phyloP scores from a whole-genome alignment of 2,329 filamentous ascomycete genomes.

The Trichoderma semiorbis region DNA sequence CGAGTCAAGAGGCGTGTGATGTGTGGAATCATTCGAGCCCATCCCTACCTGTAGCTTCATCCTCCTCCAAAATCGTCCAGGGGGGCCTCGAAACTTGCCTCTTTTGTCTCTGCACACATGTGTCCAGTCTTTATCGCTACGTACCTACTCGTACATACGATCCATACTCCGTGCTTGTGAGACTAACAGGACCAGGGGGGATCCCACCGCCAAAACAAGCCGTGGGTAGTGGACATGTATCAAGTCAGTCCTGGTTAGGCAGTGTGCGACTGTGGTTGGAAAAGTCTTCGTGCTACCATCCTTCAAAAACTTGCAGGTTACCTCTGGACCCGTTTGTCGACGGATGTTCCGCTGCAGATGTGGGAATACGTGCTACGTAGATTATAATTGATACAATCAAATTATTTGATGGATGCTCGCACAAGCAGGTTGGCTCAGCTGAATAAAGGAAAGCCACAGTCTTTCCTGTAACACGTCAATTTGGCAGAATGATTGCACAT shows the following conservation, averaged over 20 bases:
- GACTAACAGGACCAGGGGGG: neutral
- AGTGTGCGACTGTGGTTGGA: neutral
- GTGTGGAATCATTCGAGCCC: constrained; percentile 2
- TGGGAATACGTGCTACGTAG: neutral
- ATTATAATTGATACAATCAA: neutral
- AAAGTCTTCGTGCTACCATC: neutral
- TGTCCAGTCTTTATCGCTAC: neutral
- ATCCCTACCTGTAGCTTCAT: neutral
- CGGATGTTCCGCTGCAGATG: constrained; percentile 3
- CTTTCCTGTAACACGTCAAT: neutral
- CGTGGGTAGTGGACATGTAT: neutral
- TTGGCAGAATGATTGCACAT: neutral
- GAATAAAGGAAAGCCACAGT: neutral
- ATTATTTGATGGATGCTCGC: neutral
- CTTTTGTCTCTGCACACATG: neutral
- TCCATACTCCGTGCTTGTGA: neutral
- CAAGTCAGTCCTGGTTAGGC: neutral
- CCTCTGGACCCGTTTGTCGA: neutral
- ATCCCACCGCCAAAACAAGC: constrained; percentile 8
- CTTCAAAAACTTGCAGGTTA: neutral
- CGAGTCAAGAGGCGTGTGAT: neutral
- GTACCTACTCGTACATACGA: neutral
- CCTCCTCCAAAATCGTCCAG: neutral
- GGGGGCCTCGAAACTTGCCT: neutral
- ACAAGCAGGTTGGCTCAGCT: neutral